Base-by-base conservation (phyloP, 2,329 filamentous ascomycete genomes). In the Taxawa tesnikishii region DNA sequence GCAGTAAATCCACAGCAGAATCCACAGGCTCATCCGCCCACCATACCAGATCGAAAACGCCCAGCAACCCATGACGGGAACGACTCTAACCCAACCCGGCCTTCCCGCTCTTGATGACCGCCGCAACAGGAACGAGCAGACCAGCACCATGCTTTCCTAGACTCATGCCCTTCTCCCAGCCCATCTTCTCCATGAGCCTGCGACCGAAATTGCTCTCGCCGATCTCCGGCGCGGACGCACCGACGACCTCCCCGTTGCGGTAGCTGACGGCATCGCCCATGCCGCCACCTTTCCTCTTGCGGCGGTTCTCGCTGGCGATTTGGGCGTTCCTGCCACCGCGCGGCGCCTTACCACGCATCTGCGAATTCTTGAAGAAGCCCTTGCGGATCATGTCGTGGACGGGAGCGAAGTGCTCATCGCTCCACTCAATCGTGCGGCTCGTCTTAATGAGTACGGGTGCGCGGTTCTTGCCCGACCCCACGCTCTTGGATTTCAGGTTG, bases 121-220 rank as follows among this genome's bases (percentile, higher is more conserved):
- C 87, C 15, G 75, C 69, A 15, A 98, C 80, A 1, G 88, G 88
- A 39, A 83, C 74, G 41, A 93, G 58, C 32, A 94, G 90, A 18
- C 90, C 90, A 54, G 92, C 94, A 41, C 92, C 76, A 1, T 65
- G 51, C 8, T 82, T 74, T 32, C 90, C 90, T 1, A 98, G 67
- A 2, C 81, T 82, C 49, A 79, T 93, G 4, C 90, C 90, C 32
- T 69, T 79, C 39, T 73, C 81, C 87, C 90, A 98, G 3, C 90
- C 90, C 90, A 96, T 96, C 59, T 90, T 96, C 60, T 93, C 84
- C 41, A 98, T 60, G 75, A 98, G 82, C 3, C 75, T 74, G 31
- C 84, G 73, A 8, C 90, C 90, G 43, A 75, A 83, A 52, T 94
- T 96, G 32, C 80, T 81, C 4, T 66, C 63, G 1, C 83, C 82